Percentiles rank a stretch among this genome's conserved stretches.
Evolutionary conservation across 1,139 yeast species (phyloP).

Genomic region (Debaryomyces nepalensis): DNA sequence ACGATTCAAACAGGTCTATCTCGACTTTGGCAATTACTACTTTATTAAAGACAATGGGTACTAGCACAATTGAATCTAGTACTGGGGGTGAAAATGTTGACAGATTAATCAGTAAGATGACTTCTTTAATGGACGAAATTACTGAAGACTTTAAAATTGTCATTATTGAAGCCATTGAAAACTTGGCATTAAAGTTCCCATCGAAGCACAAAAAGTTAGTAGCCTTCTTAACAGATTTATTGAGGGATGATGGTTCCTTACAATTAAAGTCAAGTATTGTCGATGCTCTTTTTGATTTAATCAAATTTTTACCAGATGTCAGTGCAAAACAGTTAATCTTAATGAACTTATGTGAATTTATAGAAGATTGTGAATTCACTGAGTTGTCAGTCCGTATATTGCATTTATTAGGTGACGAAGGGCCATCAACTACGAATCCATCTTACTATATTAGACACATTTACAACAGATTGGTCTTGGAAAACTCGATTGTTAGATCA

Average conservation of each 20-base stretch:
- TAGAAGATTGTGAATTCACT: constrained; percentile 97
- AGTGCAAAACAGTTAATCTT: constrained; percentile 80
- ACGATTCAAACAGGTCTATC: constrained; percentile 86
- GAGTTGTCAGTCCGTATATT: constrained; percentile 90
- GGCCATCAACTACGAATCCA: constrained; percentile 86
- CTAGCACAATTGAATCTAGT: constrained; percentile 47
- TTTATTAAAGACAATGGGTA: constrained; percentile 90
- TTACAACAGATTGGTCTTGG: constrained; percentile 94
- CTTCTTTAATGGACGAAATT: constrained; percentile 90
- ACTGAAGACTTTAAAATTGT: constrained; percentile 95
- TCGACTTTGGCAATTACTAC: constrained; percentile 99
- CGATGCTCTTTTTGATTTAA: constrained; percentile 88
- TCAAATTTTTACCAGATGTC: constrained; percentile 78
- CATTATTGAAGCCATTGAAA: constrained; percentile 92
- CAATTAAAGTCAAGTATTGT: constrained; percentile 84
- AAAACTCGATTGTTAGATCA: constrained; percentile 92
- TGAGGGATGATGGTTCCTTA: constrained; percentile 91
- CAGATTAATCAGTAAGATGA: constrained; percentile 82
- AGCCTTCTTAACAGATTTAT: constrained; percentile 77
- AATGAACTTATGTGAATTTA: constrained; percentile 91
- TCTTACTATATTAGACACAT: constrained; percentile 93
- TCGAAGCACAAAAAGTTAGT: constrained; percentile 84
- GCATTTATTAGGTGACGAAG: constrained; percentile 91
- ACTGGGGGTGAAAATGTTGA: constrained; percentile 73
- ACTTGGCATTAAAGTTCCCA: constrained; percentile 92